Evolutionary conservation across 305 asterid species (phyloP).

Genomic region (Fraxinus xanthoxyloides): DNA sequence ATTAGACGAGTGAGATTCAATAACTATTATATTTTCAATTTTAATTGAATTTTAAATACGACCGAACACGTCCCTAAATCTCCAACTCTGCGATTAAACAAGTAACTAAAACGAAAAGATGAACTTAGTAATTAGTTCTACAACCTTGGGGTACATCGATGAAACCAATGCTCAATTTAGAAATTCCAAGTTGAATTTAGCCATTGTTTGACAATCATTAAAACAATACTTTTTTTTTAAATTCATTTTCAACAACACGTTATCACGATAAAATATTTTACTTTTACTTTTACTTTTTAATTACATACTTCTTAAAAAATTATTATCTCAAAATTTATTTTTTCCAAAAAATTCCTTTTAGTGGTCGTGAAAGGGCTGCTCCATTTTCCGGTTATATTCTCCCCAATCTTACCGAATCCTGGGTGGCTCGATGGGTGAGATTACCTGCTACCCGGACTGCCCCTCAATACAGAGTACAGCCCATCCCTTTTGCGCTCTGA

Average conservation of each 20-base stretch:
- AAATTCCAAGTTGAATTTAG: neutral
- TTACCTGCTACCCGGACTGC: neutral
- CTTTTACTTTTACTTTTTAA: too few species aligned
- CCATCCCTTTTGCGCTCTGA: constrained; percentile 15
- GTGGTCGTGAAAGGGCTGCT: neutral
- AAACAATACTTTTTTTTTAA: too few species aligned
- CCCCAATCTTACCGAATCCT: neutral
- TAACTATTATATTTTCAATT: too few species aligned
- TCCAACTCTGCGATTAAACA: neutral
- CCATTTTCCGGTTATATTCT: neutral
- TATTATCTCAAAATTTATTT: neutral
- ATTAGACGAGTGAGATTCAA: too few species aligned
- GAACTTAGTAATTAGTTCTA: neutral
- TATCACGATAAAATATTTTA: neutral
- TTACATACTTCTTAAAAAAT: neutral
- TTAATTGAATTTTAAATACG: too few species aligned
- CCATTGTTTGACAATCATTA: neutral
- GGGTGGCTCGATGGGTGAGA: neutral
- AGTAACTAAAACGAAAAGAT: neutral
- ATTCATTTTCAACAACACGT: neutral
- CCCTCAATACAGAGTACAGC: neutral
- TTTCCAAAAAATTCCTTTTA: too few species aligned
- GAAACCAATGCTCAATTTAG: neutral
- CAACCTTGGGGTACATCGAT: neutral
- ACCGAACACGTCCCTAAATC: too few species aligned